A percentile compares a stretch with the other conserved stretches of the same genome.
These are phyloP conservation scores for Helotiales sp. DNA, from an alignment of 2,329 filamentous ascomycete genomes.

Conservation along the genomic window DNA sequence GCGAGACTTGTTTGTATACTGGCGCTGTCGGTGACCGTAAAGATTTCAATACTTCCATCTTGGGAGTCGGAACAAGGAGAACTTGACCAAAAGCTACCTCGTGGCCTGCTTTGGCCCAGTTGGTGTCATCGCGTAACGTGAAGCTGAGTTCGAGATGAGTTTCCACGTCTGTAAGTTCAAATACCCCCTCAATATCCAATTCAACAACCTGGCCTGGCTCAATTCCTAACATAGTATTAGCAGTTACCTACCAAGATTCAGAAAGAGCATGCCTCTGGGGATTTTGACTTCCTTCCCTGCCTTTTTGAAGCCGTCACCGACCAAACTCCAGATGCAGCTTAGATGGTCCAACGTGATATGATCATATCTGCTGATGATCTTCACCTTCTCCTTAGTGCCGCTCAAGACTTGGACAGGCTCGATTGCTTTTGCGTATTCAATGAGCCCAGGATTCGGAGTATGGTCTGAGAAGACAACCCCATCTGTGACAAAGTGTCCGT, in stretches of 20 bases:
- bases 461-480: conserved; percentile 43
- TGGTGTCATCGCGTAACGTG: conserved; percentile 41
- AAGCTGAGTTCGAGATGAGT: conserved; percentile 52
- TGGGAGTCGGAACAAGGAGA: conserved; percentile 33
- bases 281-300: conserved; percentile 38
- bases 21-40: conserved; percentile 18
- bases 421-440: conserved; percentile 43
- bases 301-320: conserved; percentile 18
- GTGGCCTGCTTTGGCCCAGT: conserved; percentile 54
- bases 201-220: conserved; percentile 36
- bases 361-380: conserved; percentile 49
- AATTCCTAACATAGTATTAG: conserved; percentile 35
- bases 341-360: conserved; percentile 53
- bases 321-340: conserved; percentile 43
- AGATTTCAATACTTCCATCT: conserved; percentile 29
- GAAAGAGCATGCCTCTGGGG: conserved; percentile 39
- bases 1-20: conserved; percentile 31
- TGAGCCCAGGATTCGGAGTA: conserved; percentile 41
- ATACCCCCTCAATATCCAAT: conserved; percentile 20
- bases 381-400: conserved; percentile 20
- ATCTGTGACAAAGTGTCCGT: conserved; percentile 45
- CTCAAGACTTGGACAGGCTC: conserved; percentile 39
- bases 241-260: background rate
- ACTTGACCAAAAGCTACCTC: conserved; percentile 53
- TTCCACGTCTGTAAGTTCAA: conserved; percentile 32